Evolutionary conservation across 164 flowering plant species (phyloP).

Genomic region (Amborella trichopoda): DNA sequence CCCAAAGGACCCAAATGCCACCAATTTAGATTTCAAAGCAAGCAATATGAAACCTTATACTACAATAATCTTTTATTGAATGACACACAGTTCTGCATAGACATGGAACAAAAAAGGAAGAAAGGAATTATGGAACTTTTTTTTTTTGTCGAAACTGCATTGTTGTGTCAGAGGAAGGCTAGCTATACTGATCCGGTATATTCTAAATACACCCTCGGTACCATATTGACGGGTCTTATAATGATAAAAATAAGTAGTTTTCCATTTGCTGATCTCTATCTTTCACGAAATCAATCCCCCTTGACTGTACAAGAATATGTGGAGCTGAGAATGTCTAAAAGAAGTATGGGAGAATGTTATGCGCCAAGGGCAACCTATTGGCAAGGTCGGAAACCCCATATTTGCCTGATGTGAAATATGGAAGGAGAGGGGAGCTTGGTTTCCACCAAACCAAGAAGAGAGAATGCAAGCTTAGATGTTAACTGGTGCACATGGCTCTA

Average conservation of each 20-base stretch:
- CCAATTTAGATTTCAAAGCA: too few relatives aligned
- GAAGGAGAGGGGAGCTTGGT: too few relatives aligned
- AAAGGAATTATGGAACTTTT: neutral
- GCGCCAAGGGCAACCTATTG: too few relatives aligned
- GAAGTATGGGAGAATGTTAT: slow-evolving; percentile 1
- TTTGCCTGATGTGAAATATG: too few relatives aligned
- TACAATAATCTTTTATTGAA: neutral
- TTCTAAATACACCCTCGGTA: slow-evolving; percentile 1
- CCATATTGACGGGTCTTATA: slow-evolving; percentile 3
- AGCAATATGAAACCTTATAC: too few relatives aligned
- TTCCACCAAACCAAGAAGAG: too few relatives aligned
- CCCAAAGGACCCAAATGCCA: too few relatives aligned
- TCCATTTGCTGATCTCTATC: slow-evolving; percentile 1
- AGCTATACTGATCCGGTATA: slow-evolving; percentile 2
- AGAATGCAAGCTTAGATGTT: too few relatives aligned
- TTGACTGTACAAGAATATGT: neutral
- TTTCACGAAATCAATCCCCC: slow-evolving; percentile 2
- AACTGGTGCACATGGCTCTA: too few relatives aligned
- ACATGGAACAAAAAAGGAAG: neutral
- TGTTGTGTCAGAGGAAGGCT: neutral
- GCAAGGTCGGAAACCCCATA: too few relatives aligned
- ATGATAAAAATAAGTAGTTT: neutral
- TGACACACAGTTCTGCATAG: neutral
- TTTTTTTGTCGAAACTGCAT: neutral
- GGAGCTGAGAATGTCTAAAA: neutral